These are phyloP conservation scores for Cladochytrium replicatum DNA, from an alignment of 192 early-diverging fungal genomes.

Conservation along the genomic window DNA sequence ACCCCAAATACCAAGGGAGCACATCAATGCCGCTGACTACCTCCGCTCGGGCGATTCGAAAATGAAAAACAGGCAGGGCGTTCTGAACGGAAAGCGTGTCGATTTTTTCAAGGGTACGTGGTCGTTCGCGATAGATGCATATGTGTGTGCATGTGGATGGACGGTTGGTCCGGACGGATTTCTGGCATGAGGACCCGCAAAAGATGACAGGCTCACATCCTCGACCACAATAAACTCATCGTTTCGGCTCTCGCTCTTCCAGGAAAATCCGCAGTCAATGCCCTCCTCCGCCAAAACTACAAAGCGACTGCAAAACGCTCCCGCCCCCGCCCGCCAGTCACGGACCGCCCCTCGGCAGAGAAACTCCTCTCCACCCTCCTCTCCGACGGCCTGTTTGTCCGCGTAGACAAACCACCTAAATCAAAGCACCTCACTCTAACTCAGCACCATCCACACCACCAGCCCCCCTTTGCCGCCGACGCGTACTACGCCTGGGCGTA, in stretches of 20 bases:
- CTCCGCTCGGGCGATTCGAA: constrained; percentile 64
- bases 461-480: constrained; percentile 67
- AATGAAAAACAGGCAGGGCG: constrained; percentile 72
- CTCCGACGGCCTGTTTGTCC: constrained; percentile 62
- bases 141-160: too few species aligned
- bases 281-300: constrained; percentile 46
- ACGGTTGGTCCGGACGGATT: too few species aligned
- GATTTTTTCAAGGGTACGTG: constrained; percentile 80
- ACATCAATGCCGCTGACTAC: constrained; percentile 67
- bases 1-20: constrained; percentile 41
- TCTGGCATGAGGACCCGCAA: too few species aligned
- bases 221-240: too few species aligned
- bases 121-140: too few species aligned
- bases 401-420: constrained; percentile 49
- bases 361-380: constrained; percentile 57
- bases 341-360: constrained; percentile 48
- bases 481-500: constrained; percentile 89
- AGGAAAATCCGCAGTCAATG: constrained; percentile 63
- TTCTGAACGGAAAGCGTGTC: constrained; percentile 81
- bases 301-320: constrained; percentile 22
- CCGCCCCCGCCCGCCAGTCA: constrained; percentile 51
- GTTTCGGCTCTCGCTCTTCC: too few species aligned
- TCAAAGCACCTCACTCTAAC: constrained; percentile 21
- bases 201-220: too few species aligned
- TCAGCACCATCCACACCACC: constrained; percentile 49